A percentile compares a stretch with the other conserved stretches of the same genome.
These are phyloP conservation scores for Alopecurus myosuroides DNA, from an alignment of 176 grass and related monocot species.

Conservation along the genomic window DNA sequence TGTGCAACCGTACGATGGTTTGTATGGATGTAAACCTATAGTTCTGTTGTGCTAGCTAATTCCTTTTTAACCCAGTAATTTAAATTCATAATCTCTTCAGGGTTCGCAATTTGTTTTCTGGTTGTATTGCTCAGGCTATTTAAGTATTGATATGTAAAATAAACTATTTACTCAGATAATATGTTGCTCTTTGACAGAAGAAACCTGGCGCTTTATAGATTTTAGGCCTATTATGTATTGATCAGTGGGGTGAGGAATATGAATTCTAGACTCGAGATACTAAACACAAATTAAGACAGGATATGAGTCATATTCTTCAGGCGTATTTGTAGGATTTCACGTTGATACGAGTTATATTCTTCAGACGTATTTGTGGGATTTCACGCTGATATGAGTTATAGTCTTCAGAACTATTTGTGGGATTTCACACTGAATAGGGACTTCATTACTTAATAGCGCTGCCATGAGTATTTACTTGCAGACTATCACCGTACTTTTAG, in stretches of 20 bases:
- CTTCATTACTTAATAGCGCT: not conserved
- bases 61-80: not conserved
- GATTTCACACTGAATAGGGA: not conserved
- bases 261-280: not conserved
- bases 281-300: not conserved
- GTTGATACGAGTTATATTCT: no score
- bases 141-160: not conserved
- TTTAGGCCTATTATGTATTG: not conserved
- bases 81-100: not conserved
- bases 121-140: not conserved
- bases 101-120: not conserved
- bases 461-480: not conserved
- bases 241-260: not conserved
- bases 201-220: not conserved
- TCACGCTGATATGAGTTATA: not conserved
- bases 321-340: not conserved
- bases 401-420: not conserved
- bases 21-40: not conserved
- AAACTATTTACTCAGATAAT: not conserved
- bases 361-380: not conserved
- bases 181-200: not conserved
- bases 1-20: not conserved
- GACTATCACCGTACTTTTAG: not conserved
- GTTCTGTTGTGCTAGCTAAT: not conserved
- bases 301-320: not conserved